Conservation (phyloP, 108 stramenopile genomes). For the Mayamaea pseudoterrestris region DNA sequence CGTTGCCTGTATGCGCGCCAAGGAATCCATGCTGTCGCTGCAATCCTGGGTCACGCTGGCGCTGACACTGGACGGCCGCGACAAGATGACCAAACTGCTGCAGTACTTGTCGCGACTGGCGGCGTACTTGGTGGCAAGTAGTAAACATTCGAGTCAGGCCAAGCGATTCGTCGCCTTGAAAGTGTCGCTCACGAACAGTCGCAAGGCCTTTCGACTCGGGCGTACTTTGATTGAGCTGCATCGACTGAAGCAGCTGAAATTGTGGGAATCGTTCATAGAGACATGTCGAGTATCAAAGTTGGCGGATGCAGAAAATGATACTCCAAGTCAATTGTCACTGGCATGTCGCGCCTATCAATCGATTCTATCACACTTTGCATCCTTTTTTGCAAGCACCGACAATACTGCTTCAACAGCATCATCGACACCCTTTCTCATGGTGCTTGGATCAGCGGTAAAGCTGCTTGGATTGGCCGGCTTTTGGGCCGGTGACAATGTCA, state of each 20-base stretch:
- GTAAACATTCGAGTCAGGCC: conserved; percentile 1
- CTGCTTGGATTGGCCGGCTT: conserved; percentile 57
- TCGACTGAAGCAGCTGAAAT: conserved; percentile 38
- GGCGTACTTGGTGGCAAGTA: conserved; percentile 38
- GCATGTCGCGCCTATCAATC: conserved; percentile 24
- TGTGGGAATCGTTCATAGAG: no score
- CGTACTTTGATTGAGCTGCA: conserved; percentile 53
- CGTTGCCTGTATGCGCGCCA: no score
- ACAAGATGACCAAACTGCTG: conserved; percentile 72
- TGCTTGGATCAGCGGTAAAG: conserved; percentile 43
- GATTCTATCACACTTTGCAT: conserved; percentile 15
- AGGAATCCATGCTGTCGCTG: no score
- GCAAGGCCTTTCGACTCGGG: conserved; percentile 74
- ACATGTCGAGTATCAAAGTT: no score
- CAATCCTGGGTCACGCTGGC: conserved; percentile 59
- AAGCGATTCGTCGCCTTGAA: conserved; percentile 32
- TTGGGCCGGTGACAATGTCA: conserved; percentile 67
- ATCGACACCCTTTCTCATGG: conserved; percentile 30
- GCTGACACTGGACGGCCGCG: conserved; percentile 66
- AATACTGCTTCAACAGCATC: neutral
- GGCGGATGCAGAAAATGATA: neutral
- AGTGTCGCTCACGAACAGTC: conserved; percentile 35
- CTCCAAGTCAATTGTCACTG: neutral
- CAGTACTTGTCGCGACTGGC: conserved; percentile 54
- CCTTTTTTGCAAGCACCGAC: conserved; percentile 6